These are phyloP conservation scores for Clarireedia homoeocarpa DNA, from an alignment of 2,329 filamentous ascomycete genomes.

Conservation along the genomic window DNA sequence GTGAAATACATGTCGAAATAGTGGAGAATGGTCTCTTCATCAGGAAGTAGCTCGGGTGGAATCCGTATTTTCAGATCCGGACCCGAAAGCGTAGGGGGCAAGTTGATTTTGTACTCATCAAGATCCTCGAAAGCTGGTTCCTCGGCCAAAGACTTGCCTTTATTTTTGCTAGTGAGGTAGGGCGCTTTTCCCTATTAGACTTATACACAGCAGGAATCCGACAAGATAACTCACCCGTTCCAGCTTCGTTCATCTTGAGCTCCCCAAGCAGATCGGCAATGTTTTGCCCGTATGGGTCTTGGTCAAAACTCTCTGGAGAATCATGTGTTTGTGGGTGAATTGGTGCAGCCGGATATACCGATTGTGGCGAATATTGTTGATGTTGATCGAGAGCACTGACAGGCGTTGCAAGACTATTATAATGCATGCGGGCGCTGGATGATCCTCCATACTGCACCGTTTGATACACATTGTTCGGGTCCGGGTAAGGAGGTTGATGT, in stretches of 20 bases:
- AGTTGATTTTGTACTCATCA: constrained; percentile 62
- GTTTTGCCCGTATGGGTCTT: constrained; percentile 54
- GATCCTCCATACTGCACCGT: constrained; percentile 32
- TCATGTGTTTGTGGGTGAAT: constrained; percentile 29
- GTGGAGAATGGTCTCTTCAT: constrained; percentile 69
- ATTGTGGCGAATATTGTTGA: constrained; percentile 40
- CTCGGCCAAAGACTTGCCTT: constrained; percentile 41
- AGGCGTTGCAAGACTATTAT: constrained; percentile 43
- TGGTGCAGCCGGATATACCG: constrained; percentile 47
- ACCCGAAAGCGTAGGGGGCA: constrained; percentile 60
- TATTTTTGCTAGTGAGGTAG: constrained; percentile 63
- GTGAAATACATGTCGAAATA: constrained; percentile 89
- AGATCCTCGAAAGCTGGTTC: constrained; percentile 60
- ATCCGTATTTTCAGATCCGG: constrained; percentile 77
- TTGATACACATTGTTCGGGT: constrained; percentile 33
- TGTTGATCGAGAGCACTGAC: constrained; percentile 44
- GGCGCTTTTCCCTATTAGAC: constrained; percentile 49
- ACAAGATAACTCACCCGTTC: constrained; percentile 58
- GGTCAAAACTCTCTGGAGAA: constrained; percentile 46
- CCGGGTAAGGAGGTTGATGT: constrained; percentile 40
- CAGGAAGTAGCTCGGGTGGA: constrained; percentile 86
- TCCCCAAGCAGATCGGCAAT: constrained; percentile 77
- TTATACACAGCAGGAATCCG: constrained; percentile 10
- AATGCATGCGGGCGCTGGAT: constrained; percentile 42
- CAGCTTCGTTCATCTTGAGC: constrained; percentile 78